Base-by-base conservation (phyloP, 192 early-diverging fungal genomes). In the Chytriomyces confervae region DNA sequence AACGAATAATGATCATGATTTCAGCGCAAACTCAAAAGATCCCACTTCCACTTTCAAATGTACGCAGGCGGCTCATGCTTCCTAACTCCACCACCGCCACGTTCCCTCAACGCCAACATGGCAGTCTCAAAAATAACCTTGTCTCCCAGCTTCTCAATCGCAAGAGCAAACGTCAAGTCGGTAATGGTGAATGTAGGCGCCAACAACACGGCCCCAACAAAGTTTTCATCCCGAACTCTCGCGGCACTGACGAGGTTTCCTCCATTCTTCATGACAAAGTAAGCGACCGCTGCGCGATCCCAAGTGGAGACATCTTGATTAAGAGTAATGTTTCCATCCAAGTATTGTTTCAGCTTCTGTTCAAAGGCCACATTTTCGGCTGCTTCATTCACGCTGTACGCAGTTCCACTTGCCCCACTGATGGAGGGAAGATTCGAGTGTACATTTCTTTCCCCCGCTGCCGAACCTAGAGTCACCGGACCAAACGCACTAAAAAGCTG, bases 1-100 rank as follows among this genome's bases (percentile, higher is more conserved):
- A 36, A 36, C 36, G 36, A 36, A 36, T 36, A 1, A 36, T 36
- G 4, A 36, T 36, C 36, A 36, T 36, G 36, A 36, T 36, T 36
- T 4, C 36, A 36, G 36, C 36, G 36, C 36, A 36, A 36, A 36
- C 36, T 36, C 36, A 36, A 36, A 36, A 36, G 0, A 36, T 36
- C 36, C 3, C 36, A 36, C 36, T 36, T 36, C 36, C 36, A 36
- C 36, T 36, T 36, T 36, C 4, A 36, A 36, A 36, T 36, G 36
- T 64, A 64, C 62, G 29, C 18, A 13, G 62, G 62, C 27, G 62
- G 62, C 27, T 64, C 62, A 64, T 23, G 20, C 62, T 29, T 29
- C 27, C 29, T 27, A 11, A 24, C 27, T 9, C 27, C 62, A 18
- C 62, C 27, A 13, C 27, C 62, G 5, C 27, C 62, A 64, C 13